phyloP scores from a whole-genome alignment of 352 stramenopile species.

The Phytophthora kernoviae region DNA sequence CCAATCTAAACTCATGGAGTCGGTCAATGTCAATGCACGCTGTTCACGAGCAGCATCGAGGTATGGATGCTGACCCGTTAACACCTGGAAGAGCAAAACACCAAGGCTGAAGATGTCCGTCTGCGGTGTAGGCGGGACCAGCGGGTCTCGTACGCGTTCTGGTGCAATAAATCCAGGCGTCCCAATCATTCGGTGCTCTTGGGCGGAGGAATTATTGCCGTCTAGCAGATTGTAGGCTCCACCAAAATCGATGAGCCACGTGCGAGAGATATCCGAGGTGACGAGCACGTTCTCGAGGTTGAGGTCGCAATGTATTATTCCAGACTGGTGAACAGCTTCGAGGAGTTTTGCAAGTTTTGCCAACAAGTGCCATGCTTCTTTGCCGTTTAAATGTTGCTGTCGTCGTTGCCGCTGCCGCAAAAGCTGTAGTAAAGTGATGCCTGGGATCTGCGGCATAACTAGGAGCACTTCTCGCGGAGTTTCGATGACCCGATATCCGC shows the following conservation, averaged over 20 bases:
- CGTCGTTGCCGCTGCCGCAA: slow-evolving; percentile 27
- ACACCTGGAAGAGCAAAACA: slow-evolving; percentile 65
- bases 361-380: slow-evolving; percentile 13
- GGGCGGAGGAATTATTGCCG: background rate
- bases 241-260: slow-evolving; percentile 67
- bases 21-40: slow-evolving; percentile 41
- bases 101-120: slow-evolving; percentile 66
- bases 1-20: slow-evolving; percentile 53
- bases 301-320: slow-evolving; percentile 97
- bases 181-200: slow-evolving; percentile 42
- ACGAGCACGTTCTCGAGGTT: slow-evolving; percentile 97
- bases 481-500: slow-evolving; percentile 58
- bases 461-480: slow-evolving; percentile 47
- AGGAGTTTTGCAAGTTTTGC: slow-evolving; percentile 45
- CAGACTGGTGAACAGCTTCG: slow-evolving; percentile 91
- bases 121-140: slow-evolving; percentile 42
- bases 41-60: slow-evolving; percentile 21
- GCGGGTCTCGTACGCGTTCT: slow-evolving; percentile 45
- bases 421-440: slow-evolving; percentile 49
- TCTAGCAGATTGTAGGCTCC: slow-evolving; percentile 46
- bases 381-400: slow-evolving; percentile 22
- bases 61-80: slow-evolving; percentile 65
- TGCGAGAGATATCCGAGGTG: slow-evolving; percentile 27
- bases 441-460: slow-evolving; percentile 60
- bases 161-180: slow-evolving; percentile 71